A percentile compares a stretch with the other conserved stretches of the same genome.
phyloP scores from a whole-genome alignment of 108 stramenopile species.

The Cyclotella baltica region DNA sequence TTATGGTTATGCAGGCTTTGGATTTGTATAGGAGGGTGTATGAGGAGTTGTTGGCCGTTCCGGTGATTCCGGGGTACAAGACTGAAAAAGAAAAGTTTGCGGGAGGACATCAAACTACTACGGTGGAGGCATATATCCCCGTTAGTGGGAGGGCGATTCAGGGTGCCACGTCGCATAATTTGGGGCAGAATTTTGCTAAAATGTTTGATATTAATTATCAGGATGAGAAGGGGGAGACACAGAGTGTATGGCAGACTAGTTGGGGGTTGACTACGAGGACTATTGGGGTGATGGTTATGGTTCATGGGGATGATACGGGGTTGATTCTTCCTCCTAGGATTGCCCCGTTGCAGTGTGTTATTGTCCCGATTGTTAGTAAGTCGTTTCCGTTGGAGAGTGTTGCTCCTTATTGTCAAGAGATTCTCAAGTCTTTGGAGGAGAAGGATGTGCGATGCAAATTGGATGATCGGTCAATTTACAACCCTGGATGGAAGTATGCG shows the following conservation, averaged over 20 bases:
- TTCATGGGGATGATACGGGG: slow-evolving; percentile 99
- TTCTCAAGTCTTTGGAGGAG: slow-evolving; percentile 67
- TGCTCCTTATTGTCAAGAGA: slow-evolving; percentile 72
- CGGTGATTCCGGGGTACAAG: slow-evolving; percentile 98
- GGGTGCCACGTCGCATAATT: slow-evolving; percentile 98
- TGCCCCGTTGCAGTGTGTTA: slow-evolving; percentile 96
- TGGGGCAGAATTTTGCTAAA: slow-evolving; percentile 99
- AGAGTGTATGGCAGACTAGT: slow-evolving; percentile 96
- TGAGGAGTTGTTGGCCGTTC: slow-evolving; percentile 98
- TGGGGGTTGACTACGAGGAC: slow-evolving; percentile 99
- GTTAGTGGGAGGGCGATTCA: slow-evolving; percentile 98
- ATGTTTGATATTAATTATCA: slow-evolving; percentile 99
- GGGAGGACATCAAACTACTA: slow-evolving; percentile 96
- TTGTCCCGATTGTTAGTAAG: slow-evolving; percentile 96
- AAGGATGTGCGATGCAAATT: slow-evolving; percentile 88
- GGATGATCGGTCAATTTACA: slow-evolving; percentile 96
- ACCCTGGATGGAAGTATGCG: slow-evolving; percentile 99
- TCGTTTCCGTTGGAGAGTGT: slow-evolving; percentile 73
- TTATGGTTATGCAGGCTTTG: slow-evolving; percentile 95
- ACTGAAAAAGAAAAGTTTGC: slow-evolving; percentile 99
- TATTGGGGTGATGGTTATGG: slow-evolving; percentile 99
- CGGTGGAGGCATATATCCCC: slow-evolving; percentile 99
- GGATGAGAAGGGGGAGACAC: slow-evolving; percentile 90
- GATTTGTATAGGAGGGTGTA: slow-evolving; percentile 96
- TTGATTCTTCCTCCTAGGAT: slow-evolving; percentile 97